Evolutionary conservation across 257 asterid species (phyloP), one percentile per base, ranked within the genome.

Genomic region (Penstemon eatonii): DNA sequence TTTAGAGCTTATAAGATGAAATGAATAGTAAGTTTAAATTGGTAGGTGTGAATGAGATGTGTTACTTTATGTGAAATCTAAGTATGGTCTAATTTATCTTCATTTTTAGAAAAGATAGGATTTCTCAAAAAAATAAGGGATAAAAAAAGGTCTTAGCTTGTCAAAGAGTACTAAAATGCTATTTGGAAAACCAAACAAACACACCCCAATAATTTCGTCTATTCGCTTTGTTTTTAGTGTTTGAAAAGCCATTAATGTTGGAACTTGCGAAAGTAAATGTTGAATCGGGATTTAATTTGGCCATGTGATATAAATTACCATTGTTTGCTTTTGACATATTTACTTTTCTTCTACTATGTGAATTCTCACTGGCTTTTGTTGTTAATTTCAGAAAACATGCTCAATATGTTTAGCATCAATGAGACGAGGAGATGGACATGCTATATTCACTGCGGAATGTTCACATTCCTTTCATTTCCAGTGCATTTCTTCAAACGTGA

Each of bases 391-490:
- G 97, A 94, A 86, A 45, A 86, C 83, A 3, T 94, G 99, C 80
- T 86, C 96, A 3, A 91, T 94, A 75, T 94, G 99, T 77, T 81
- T 94, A 84, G 87, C 86, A 38, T 60, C 96, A 41, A 91, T 94
- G 96, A 83, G 76, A 70, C 82, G 88, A 41, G 93, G 99, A 60
- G 93, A 94, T 65, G 99, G 97, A 33, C 99, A 90, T 52, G 97
- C 99, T 11, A 84, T 94, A 53, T 94, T 88, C 78, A 94, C 97
- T 11, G 99, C 96, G 11, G 99, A 93, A 78, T 90, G 97, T 72
- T 89, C 96, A 11, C 99, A 93, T 71, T 88, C 99, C 63, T 93
- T 93, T 65, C 99, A 94, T 80, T 94, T 94, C 82, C 92, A 91
- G 0, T 94, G 99, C 83, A 91, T 94, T 63, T 88, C 95, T 63